Evolutionary conservation across 2,329 filamentous ascomycete genomes (phyloP).

Genomic region (Teratosphaeriaceae sp.): DNA sequence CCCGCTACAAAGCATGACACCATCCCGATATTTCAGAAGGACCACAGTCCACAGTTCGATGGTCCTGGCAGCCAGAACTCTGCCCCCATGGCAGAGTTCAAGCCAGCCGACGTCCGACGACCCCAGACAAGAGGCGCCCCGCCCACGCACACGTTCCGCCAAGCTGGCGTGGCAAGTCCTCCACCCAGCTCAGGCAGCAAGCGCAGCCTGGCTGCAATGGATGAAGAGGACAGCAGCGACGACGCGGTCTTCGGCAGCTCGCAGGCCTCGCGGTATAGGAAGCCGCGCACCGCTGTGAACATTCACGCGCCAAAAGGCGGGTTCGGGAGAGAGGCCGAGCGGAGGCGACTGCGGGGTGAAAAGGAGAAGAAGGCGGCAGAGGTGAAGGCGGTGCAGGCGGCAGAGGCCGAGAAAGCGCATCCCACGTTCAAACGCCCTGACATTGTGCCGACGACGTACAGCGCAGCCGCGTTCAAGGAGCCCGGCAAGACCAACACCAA

Average conservation of each 20-base stretch:
- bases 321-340: background rate
- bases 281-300: constrained; percentile 19
- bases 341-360: constrained; percentile 2
- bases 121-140: no score
- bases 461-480: background rate
- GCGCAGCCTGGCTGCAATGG: constrained; percentile 3
- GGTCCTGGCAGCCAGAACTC: no score
- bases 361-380: constrained; percentile 4
- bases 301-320: constrained; percentile 10
- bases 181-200: constrained; percentile 8
- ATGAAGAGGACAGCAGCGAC: constrained; percentile 9
- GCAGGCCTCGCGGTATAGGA: constrained; percentile 10
- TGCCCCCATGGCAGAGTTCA: no score
- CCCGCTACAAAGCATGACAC: no score
- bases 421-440: background rate
- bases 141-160: background rate
- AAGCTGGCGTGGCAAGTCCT: background rate
- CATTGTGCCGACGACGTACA: background rate
- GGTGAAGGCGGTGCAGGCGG: constrained; percentile 2
- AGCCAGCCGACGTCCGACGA: no score
- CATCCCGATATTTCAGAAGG: no score
- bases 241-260: constrained; percentile 12
- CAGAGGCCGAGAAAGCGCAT: constrained; percentile 1
- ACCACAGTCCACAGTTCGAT: no score
- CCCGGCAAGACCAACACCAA: background rate